phyloP scores from a whole-genome alignment of 352 stramenopile species.

The Globisporangium mamillatum region DNA sequence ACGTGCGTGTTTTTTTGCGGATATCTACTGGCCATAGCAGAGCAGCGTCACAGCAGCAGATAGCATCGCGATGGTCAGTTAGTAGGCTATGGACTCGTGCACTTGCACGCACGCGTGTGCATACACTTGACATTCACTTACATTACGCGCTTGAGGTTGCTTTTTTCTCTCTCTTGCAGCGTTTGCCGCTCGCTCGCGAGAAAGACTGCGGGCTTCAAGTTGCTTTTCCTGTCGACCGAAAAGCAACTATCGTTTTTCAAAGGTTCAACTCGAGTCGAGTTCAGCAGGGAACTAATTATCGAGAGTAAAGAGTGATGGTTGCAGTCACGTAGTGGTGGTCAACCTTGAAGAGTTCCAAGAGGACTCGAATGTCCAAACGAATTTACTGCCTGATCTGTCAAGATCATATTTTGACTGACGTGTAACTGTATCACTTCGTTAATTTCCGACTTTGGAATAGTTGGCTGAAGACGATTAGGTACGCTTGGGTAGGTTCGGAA shows the following conservation, averaged over 20 bases:
- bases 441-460: background rate
- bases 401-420: no score
- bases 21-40: background rate
- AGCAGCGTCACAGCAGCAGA: background rate
- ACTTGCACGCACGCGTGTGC: background rate
- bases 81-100: background rate
- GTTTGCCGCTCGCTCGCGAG: background rate
- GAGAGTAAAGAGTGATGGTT: background rate
- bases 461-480: background rate
- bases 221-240: slow-evolving; percentile 7
- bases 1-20: background rate
- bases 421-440: background rate
- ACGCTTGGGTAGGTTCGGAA: background rate
- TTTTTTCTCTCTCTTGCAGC: background rate
- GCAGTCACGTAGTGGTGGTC: no score
- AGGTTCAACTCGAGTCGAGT: slow-evolving; percentile 14
- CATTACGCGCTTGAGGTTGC: background rate
- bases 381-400: no score
- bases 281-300: background rate
- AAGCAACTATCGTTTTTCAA: slow-evolving; percentile 9
- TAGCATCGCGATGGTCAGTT: background rate
- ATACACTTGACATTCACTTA: background rate
- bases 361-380: no score
- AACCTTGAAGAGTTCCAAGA: no score
- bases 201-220: background rate